Evolutionary conservation across 148 eudicot genomes (phyloP).

Genomic region (Arctostaphylos glauca): DNA sequence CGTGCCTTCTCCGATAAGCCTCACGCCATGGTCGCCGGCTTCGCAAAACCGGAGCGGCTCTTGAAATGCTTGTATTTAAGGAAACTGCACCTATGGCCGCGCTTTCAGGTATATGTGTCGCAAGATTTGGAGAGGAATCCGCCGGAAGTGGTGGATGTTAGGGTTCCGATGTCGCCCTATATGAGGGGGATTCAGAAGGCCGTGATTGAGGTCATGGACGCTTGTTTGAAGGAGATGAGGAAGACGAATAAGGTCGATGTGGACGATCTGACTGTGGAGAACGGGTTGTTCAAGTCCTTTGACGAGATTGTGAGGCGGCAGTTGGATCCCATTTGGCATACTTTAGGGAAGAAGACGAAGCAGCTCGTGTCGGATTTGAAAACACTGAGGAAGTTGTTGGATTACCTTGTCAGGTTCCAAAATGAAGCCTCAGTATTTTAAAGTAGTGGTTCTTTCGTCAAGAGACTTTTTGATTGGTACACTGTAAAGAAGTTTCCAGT

Average conservation of each 20-base stretch:
- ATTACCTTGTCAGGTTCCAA: conserved; percentile 84
- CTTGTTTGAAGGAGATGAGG: conserved; percentile 98
- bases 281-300: conserved; percentile 93
- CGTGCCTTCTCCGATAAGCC: conserved; percentile 87
- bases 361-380: conserved; percentile 98
- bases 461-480: neutral
- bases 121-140: conserved; percentile 86
- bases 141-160: conserved; percentile 82
- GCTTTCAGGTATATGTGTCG: conserved; percentile 76
- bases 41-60: conserved; percentile 75
- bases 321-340: conserved; percentile 98
- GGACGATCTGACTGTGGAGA: conserved; percentile 96
- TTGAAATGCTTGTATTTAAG: conserved; percentile 71
- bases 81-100: conserved; percentile 86
- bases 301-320: conserved; percentile 96
- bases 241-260: conserved; percentile 97
- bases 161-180: conserved; percentile 74
- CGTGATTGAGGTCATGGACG: conserved; percentile 93
- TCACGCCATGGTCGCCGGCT: conserved; percentile 82
- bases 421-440: neutral
- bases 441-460: neutral
- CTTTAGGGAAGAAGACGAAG: conserved; percentile 90
- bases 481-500: neutral
- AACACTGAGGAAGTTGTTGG: conserved; percentile 87
- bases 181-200: conserved; percentile 95